Base-by-base conservation (phyloP, 495 filamentous ascomycete species). In the Cairneyella variabilis region DNA sequence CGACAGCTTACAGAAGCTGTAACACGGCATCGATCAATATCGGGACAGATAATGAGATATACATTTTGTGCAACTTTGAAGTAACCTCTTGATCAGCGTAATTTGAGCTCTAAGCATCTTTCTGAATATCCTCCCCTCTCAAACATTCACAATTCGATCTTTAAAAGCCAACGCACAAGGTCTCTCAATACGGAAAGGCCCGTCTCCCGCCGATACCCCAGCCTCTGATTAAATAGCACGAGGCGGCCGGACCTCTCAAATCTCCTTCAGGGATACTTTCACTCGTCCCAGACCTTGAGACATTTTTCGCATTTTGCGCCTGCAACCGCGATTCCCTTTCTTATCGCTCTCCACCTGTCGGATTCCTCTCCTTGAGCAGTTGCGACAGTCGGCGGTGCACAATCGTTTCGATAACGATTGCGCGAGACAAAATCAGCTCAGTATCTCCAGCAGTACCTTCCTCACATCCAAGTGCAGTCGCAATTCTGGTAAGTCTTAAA, bases 251-350 rank as follows among this genome's bases (percentile, higher is more conserved):
- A 27, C 7, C 49, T 51, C 42, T 50, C 47, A 18, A 25, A 39
- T 20, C 32, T 50, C 34, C 37, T 40, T 36, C 52, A 48, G 52
- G 52, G 52, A 48, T 55, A 20, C 20, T 38, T 44, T 23, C 41
- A 14, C 20, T 27, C 28, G 25, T 26, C 27, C 52, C 22, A 32
- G 25, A 40, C 52, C 44, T 55, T 40, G 43, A 55, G 42, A 39
- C 36, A 40, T 41, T 46, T 22, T 55, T 41, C 49, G 38, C 44
- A 40, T 42, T 26, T 40, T 16, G 9, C 20, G 28, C 14, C 27
- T 40, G 21, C 41, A 21, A 40, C 32, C 18, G 39, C 50, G 39
- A 34, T 27, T 42, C 23, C 42, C 27, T 51, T 47, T 37, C 32
- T 54, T 55, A 48, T 55, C 52, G 43, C 43, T 26, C n/a, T 41